These are phyloP conservation scores for Phlebopus sp. DNA, from an alignment of 1,284 basidiomycete species.

Conservation along the genomic window DNA sequence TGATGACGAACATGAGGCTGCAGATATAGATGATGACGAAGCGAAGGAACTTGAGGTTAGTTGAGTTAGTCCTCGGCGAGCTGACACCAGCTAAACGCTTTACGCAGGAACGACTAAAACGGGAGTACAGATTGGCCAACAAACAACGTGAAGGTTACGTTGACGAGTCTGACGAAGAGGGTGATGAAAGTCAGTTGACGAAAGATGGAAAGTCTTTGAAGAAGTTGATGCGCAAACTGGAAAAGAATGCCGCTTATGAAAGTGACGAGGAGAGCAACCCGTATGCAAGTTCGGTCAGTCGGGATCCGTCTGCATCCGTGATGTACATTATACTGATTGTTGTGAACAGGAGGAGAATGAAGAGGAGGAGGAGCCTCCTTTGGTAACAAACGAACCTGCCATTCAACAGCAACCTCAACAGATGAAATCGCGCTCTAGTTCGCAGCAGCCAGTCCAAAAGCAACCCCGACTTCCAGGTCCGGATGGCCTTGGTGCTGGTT, in stretches of 20 bases:
- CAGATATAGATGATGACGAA: conserved; percentile 77
- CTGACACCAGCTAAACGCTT: conserved; percentile 1
- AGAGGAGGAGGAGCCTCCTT: conserved; percentile 56
- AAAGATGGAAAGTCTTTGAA: conserved; percentile 75
- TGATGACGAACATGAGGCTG: conserved; percentile 77
- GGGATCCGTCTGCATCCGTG: not conserved
- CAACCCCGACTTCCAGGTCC: conserved; percentile 27
- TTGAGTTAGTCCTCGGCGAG: conserved; percentile 3
- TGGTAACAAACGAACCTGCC: conserved; percentile 52
- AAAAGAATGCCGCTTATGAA: conserved; percentile 75
- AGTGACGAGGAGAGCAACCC: conserved; percentile 80
- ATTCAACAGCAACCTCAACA: conserved; percentile 51
- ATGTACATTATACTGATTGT: conserved; percentile 9
- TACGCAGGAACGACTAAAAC: conserved; percentile 75
- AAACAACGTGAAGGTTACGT: conserved; percentile 66
- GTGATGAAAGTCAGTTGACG: conserved; percentile 53
- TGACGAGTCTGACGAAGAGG: conserved; percentile 72
- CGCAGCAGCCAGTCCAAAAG: conserved; percentile 32
- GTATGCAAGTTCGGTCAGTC: conserved; percentile 70
- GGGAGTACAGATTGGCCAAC: conserved; percentile 77
- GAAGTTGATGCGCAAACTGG: conserved; percentile 71
- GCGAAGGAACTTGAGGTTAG: conserved; percentile 81
- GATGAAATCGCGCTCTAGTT: conserved; percentile 29
- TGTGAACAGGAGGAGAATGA: conserved; percentile 60
- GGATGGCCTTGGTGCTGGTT: conserved; percentile 35